Base-by-base conservation (phyloP, 768 basidiomycete genomes). In the Chiua virens region DNA sequence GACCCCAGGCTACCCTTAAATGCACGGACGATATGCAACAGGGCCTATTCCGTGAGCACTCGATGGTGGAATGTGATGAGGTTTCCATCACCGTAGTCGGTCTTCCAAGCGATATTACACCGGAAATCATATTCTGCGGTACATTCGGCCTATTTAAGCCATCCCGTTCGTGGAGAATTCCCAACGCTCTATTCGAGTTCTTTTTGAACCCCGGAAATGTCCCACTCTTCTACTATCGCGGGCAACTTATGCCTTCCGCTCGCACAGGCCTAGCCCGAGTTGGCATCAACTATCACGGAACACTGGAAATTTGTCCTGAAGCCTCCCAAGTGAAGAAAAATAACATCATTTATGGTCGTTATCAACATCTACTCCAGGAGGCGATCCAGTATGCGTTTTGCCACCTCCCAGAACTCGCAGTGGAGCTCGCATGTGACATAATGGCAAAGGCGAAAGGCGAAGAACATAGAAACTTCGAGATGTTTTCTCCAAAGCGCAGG, bases 21-120 rank as follows among this genome's bases (percentile, higher is more conserved):
- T n/a, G 48, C 21, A 45, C 50, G 36, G 35, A 50, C 18, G 15
- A 40, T 30, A 18, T 44, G 14, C 46, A 23, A 30, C 49, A 50
- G n/a, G 45, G 41, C 25, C 42, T 58, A 18, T 49, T 53, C 45
- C 38, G 38, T 21, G 49, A 61, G 49, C 43, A 49, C n/a, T 28
- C 54, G 6, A 17, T 49, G 6, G 32, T 56, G 34, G 30, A n/a
- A 23, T 28, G 44, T 9, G 58, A 60, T 27, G 58, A 60, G 22
- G 59, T 61, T 38, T 48, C 52, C 18, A 56, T 61, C 20, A 50
- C 48, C 4, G 40, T 60, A 36, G 34, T 60, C n/a, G 59, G 55
- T n/a, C 50, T 61, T 28, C 45, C 54, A 20, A 47, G 18, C 14
- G 49, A 54, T 36, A 40, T 50, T 32, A 56, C 46, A 28, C 56